phyloP scores from a whole-genome alignment of 805 yeast genomes.

The Lachancea cidri region DNA sequence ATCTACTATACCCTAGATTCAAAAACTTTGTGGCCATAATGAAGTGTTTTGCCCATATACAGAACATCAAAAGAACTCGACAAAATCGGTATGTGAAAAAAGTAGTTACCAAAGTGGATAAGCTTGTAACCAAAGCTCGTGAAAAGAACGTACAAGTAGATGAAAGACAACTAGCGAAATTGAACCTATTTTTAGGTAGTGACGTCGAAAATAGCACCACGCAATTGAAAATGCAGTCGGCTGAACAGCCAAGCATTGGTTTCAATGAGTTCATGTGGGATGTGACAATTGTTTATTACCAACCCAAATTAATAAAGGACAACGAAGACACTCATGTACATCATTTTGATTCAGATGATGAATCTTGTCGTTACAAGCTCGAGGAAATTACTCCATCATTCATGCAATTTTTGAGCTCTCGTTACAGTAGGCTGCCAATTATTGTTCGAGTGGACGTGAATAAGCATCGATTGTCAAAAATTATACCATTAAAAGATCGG shows the following conservation, averaged over 20 bases:
- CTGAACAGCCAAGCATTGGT: conserved; percentile 4
- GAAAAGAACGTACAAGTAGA: conserved; percentile 6
- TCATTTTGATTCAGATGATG: conserved; percentile 8
- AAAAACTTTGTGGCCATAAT: conserved; percentile 50
- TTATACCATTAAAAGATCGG: conserved; percentile 48
- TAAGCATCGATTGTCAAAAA: conserved; percentile 40
- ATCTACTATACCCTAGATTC: conserved; percentile 76
- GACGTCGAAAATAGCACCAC: not conserved
- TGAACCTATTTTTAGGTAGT: conserved; percentile 10
- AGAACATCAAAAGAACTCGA: conserved; percentile 25
- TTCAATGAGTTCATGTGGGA: conserved; percentile 26
- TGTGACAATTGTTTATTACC: conserved; percentile 36
- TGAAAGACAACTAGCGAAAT: conserved; percentile 10
- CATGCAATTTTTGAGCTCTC: conserved; percentile 20
- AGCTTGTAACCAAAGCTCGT: conserved; percentile 4
- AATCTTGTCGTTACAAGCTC: conserved; percentile 16
- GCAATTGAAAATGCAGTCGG: too few species aligned
- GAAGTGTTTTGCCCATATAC: conserved; percentile 28
- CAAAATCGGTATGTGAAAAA: conserved; percentile 12
- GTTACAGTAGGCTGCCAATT: conserved; percentile 22
- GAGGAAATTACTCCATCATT: conserved; percentile 32
- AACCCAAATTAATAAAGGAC: conserved; percentile 19
- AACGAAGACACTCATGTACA: conserved; percentile 17
- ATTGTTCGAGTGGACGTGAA: conserved; percentile 42
- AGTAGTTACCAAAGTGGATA: conserved; percentile 25